These are phyloP conservation scores for Zea mays DNA, from an alignment of 176 grass and related monocot species.

Conservation along the genomic window Zm-B73-REFERENCE-NAM-5.0 NC_050103.1:7081001-7081500, in stretches of 20 bases:
- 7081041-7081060: slow-evolving; percentile 60
- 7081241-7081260: slow-evolving; percentile 11
- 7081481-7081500: slow-evolving; percentile 58
- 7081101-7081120: slow-evolving; percentile 10
- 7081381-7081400: slow-evolving; percentile 25
- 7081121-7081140: slow-evolving; percentile 64
- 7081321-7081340: slow-evolving; percentile 70
- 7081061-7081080: slow-evolving; percentile 2
- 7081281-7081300: slow-evolving; percentile 60
- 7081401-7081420: slow-evolving; percentile 62
- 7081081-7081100: slow-evolving; percentile 19
- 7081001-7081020: slow-evolving; percentile 80
- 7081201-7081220: slow-evolving; percentile 56
- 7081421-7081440: slow-evolving; percentile 71
- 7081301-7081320: slow-evolving; percentile 72
- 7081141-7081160: slow-evolving; percentile 67
- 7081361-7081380: slow-evolving; percentile 16
- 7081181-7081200: slow-evolving; percentile 83
- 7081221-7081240: slow-evolving; percentile 3
- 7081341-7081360: slow-evolving; percentile 9
- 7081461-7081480: slow-evolving; percentile 63
- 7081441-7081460: slow-evolving; percentile 78
- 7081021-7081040: slow-evolving; percentile 67
- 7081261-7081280: slow-evolving; percentile 42
- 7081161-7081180: slow-evolving; percentile 80